phyloP scores from a whole-genome alignment of 371 early-diverging fungal genomes.

The Saksenaea vasiformis region DNA sequence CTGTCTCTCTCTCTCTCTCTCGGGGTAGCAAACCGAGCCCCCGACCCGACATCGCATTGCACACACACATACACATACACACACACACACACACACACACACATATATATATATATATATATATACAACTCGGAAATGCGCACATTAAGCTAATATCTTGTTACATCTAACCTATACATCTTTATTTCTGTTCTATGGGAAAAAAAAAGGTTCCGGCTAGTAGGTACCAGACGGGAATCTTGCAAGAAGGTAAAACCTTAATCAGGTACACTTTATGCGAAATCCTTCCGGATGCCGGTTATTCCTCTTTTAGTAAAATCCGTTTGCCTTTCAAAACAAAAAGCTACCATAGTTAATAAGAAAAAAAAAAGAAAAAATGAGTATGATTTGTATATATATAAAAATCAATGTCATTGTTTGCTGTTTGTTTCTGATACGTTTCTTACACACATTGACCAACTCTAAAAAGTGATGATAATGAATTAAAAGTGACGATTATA shows the following conservation, averaged over 20 bases:
- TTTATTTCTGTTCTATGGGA: neutral
- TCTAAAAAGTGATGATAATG: neutral
- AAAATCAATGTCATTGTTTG: conserved; percentile 5
- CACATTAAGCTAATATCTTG: neutral
- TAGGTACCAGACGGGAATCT: conserved; percentile 2
- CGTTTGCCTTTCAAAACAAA: neutral
- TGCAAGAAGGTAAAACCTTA: neutral
- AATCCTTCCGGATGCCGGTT: neutral
- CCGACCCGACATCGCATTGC: conserved; percentile 1
- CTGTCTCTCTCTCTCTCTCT: neutral
- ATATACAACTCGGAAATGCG: neutral
- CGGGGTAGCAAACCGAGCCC: conserved; percentile 3
- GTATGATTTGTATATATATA: neutral
- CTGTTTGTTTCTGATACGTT: conserved; percentile 1
- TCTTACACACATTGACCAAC: conserved; percentile 2
- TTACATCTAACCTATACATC: neutral
- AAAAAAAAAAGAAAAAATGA: neutral
- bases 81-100: neutral
- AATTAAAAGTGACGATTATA: neutral
- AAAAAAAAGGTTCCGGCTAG: neutral
- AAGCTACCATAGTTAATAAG: neutral
- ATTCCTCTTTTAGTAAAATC: neutral
- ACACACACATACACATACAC: neutral
- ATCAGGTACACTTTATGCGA: neutral
- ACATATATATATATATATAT: neutral